Conservation (phyloP, 306 rosid species). For the Cucurbita argyrosperma region DNA sequence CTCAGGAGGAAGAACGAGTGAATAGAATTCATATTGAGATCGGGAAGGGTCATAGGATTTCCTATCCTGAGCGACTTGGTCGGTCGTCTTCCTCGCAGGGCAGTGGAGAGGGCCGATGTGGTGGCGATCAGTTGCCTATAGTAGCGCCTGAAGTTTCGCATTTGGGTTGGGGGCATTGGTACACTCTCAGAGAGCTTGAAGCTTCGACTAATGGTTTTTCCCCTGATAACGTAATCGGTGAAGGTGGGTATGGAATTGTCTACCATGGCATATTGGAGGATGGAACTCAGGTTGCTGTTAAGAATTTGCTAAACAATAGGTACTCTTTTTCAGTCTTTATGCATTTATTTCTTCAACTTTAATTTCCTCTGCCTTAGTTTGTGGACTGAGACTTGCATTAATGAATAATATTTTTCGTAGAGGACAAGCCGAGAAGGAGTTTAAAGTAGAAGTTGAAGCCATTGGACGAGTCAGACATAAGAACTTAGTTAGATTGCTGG, state of each 20-base stretch:
- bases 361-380: background rate
- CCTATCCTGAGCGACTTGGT: slow-evolving; percentile 43
- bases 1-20: slow-evolving; percentile 39
- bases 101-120: slow-evolving; percentile 31
- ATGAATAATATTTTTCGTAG: slow-evolving; percentile 16
- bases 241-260: slow-evolving; percentile 86
- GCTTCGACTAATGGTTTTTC: slow-evolving; percentile 56
- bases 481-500: slow-evolving; percentile 73
- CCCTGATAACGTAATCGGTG: slow-evolving; percentile 61
- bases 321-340: background rate
- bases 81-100: slow-evolving; percentile 40
- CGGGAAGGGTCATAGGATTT: slow-evolving; percentile 62
- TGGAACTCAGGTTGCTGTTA: slow-evolving; percentile 52
- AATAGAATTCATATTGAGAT: slow-evolving; percentile 55
- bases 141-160: slow-evolving; percentile 75
- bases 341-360: background rate
- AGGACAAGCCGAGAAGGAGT: slow-evolving; percentile 93
- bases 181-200: slow-evolving; percentile 72
- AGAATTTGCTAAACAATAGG: slow-evolving; percentile 81
- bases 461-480: slow-evolving; percentile 89
- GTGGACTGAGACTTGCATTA: background rate
- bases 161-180: slow-evolving; percentile 93
- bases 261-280: slow-evolving; percentile 61
- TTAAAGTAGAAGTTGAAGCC: slow-evolving; percentile 83
- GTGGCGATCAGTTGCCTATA: slow-evolving; percentile 33